A percentile compares a stretch with the other conserved stretches of the same genome.
These are phyloP conservation scores for Agrocybe pediades DNA, from an alignment of 768 basidiomycete species.

Conservation along the genomic window DNA sequence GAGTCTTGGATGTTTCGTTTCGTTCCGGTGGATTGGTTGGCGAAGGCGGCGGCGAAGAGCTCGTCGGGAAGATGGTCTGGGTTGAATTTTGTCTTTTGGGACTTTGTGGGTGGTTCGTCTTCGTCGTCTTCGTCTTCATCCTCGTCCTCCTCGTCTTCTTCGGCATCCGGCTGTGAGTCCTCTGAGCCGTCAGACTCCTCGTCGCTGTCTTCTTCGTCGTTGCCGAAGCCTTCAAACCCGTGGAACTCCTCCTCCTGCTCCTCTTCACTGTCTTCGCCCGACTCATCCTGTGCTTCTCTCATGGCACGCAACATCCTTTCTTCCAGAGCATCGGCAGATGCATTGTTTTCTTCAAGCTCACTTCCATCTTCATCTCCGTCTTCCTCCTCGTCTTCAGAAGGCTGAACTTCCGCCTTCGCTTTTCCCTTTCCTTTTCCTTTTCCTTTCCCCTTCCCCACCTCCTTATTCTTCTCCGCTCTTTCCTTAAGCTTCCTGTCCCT, in stretches of 20 bases:
- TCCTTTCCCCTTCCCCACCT: conserved; percentile 7
- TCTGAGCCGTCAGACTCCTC: conserved; percentile 21
- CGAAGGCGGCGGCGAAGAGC: conserved; percentile 60
- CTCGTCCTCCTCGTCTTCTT: conserved; percentile 22
- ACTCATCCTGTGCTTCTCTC: conserved; percentile 37
- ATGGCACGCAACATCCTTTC: conserved; percentile 43
- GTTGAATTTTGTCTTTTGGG: conserved; percentile 23
- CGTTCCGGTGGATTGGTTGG: conserved; percentile 25
- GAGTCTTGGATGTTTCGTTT: conserved; percentile 23
- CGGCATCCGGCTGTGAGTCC: conserved; percentile 24
- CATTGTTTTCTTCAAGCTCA: neutral
- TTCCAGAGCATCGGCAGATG: conserved; percentile 19
- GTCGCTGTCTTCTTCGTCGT: conserved; percentile 26
- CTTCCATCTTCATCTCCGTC: conserved; percentile 18
- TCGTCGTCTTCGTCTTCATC: conserved; percentile 24
- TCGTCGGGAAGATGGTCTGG: conserved; percentile 65
- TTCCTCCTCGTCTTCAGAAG: conserved; percentile 2
- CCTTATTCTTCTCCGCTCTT: conserved; percentile 33
- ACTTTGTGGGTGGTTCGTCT: conserved; percentile 2
- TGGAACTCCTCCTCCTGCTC: conserved; percentile 14
- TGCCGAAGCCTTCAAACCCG: conserved; percentile 13
- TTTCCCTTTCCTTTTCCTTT: conserved; percentile 5
- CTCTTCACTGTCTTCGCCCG: conserved; percentile 16
- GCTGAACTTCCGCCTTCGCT: neutral
- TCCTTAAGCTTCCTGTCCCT: conserved; percentile 53